Evolutionary conservation across 257 asterid genomes (phyloP).

Genomic region (Galeopsis tetrahit): DNA sequence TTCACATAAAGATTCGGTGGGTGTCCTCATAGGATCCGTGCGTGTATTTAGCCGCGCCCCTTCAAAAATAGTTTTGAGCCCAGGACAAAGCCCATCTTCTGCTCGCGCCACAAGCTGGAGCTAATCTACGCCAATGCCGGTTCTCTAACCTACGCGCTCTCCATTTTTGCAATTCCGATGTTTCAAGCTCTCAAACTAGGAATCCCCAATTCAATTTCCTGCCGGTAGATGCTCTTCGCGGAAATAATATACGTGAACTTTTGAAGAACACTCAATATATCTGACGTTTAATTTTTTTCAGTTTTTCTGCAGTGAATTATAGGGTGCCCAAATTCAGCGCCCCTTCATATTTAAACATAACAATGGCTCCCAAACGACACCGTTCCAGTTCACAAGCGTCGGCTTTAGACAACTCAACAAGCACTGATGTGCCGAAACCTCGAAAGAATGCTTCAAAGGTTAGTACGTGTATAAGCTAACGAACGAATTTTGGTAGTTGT

Average conservation of each 20-base stretch:
- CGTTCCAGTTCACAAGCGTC: constrained; percentile 43
- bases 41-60: no score
- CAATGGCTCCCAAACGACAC: constrained; percentile 56
- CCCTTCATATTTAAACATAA: constrained; percentile 35
- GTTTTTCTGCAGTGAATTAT: constrained; percentile 48
- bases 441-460: constrained; percentile 41
- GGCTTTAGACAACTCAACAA: constrained; percentile 34
- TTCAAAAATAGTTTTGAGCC: no score
- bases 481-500: background rate
- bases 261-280: background rate
- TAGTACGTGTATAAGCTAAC: background rate
- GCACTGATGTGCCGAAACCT: constrained; percentile 28
- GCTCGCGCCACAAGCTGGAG: constrained; percentile 33
- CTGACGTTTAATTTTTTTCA: constrained; percentile 39
- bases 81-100: background rate
- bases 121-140: constrained; percentile 31
- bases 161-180: constrained; percentile 42
- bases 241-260: background rate
- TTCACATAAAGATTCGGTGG: no score
- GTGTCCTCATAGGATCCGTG: no score
- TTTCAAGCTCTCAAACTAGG: constrained; percentile 58
- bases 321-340: constrained; percentile 36
- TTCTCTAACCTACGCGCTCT: constrained; percentile 31
- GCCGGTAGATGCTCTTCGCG: constrained; percentile 31
- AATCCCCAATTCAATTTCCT: constrained; percentile 38